Evolutionary conservation across 495 filamentous ascomycete species (phyloP), one percentile per base, ranked within the genome.

Genomic region (Xylaria longipes): DNA sequence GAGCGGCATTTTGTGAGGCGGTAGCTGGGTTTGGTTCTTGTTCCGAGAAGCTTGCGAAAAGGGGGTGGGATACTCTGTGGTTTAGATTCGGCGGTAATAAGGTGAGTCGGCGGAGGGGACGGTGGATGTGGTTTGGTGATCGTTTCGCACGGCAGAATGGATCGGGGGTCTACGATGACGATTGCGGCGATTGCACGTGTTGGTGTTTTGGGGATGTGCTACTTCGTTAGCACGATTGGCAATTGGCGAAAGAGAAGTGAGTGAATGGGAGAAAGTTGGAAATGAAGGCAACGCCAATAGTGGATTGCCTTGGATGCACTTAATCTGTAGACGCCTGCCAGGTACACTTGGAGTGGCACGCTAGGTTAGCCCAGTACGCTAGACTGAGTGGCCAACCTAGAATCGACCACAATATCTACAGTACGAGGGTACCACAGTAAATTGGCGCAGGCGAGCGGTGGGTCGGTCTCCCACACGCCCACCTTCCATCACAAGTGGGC

Each of bases 1-100:
- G 61, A 90, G 87, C 65, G 83, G 83, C 79, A 79, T 78, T 81
- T 68, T 65, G 46, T 1, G 35, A 43, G 45, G 33, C 35, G 43
- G 25, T 22, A 5, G 11, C 14, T 52, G 50, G 25, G 70, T 50
- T 60, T 43, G 60, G 48, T n/a, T 7, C 14, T n/a, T 50, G 50
- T 33, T 35, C n/a, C 11, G 65, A 25, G 43, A 45, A 22, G 29
- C 6, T 20, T 39, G 37, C 27, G 33, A 22, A 70, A 64, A 70
- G 43, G 29, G 56, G 57, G 58, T 22, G n/a, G 11, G 7, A 54
- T 43, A 15, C 1, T 64, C 48, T n/a, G 58, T 63, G 4, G 20
- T 15, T n/a, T n/a, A 15, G 58, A 22, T n/a, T 58, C 27, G 52
- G 65, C 50, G 39, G 52, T 1, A 20, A 60, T 25, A 37, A 31